Evolutionary conservation across 2,329 filamentous ascomycete species (phyloP).

Genomic region (Cytospora schulzeri): DNA sequence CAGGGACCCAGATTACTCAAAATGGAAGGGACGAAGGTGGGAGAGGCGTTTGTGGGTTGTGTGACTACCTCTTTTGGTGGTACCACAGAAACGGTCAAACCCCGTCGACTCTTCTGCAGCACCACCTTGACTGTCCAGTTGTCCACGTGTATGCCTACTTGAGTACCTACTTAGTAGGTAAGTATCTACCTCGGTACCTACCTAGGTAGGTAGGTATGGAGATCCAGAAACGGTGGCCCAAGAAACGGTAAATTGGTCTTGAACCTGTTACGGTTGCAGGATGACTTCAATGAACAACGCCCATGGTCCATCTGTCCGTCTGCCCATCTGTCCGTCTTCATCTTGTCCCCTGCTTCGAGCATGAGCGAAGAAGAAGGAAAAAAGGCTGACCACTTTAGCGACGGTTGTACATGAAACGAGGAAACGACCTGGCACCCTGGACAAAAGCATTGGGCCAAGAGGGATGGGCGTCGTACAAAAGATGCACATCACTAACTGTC

Average conservation of each 20-base stretch:
- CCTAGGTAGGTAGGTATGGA: too few species aligned
- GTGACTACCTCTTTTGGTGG: slow-evolving; percentile 8
- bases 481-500: slow-evolving; percentile 1
- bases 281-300: not conserved
- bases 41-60: slow-evolving; percentile 5
- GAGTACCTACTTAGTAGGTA: too few species aligned
- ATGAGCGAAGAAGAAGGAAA: not conserved
- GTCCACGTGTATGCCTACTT: too few species aligned
- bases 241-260: not conserved
- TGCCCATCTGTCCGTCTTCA: not conserved
- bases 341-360: not conserved
- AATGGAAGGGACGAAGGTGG: slow-evolving; percentile 9
- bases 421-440: not conserved
- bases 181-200: too few species aligned
- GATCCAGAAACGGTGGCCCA: not conserved
- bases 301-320: too few species aligned
- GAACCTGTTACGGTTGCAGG: not conserved
- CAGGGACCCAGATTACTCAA: not conserved
- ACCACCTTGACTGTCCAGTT: not conserved
- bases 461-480: not conserved
- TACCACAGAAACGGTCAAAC: not conserved
- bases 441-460: not conserved
- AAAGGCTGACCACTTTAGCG: not conserved
- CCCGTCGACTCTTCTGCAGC: not conserved
- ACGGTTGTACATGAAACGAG: slow-evolving; percentile 11